A percentile compares a stretch with the other conserved stretches of the same genome.
phyloP scores from a whole-genome alignment of 495 filamentous ascomycete species.

The Hypoxylon cercidicola region DNA sequence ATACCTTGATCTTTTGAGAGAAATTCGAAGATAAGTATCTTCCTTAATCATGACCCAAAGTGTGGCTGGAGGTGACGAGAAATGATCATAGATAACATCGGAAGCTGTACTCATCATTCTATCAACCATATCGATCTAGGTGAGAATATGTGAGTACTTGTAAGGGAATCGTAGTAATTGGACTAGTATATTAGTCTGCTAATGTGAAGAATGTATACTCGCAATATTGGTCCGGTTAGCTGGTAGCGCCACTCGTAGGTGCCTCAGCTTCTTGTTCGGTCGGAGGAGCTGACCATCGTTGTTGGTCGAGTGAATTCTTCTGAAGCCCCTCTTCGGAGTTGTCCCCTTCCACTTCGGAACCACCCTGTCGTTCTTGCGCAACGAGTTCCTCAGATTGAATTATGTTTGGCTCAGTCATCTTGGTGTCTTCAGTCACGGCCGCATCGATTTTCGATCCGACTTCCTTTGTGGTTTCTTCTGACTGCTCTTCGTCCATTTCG shows the following conservation, averaged over 20 bases:
- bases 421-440: neutral
- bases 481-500: constrained; percentile 41
- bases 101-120: too few relatives aligned
- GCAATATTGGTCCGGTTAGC: constrained; percentile 1
- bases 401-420: constrained; percentile 1
- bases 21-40: too few relatives aligned
- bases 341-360: constrained; percentile 43
- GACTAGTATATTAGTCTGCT: too few relatives aligned
- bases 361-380: neutral
- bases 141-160: too few relatives aligned
- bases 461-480: constrained; percentile 41
- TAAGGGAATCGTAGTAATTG: too few relatives aligned
- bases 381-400: neutral
- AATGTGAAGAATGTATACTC: too few relatives aligned
- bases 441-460: constrained; percentile 19
- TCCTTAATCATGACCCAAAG: too few relatives aligned
- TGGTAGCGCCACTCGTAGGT: neutral
- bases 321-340: constrained; percentile 43
- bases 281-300: constrained; percentile 28
- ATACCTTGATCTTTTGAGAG: too few relatives aligned
- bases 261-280: constrained; percentile 2
- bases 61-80: too few relatives aligned
- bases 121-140: too few relatives aligned
- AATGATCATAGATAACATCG: too few relatives aligned
- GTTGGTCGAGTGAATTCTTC: constrained; percentile 33